A percentile compares a stretch with the other conserved stretches of the same genome.
phyloP scores from a whole-genome alignment of 371 early-diverging fungal species.

The Lichtheimia ornata region DNA sequence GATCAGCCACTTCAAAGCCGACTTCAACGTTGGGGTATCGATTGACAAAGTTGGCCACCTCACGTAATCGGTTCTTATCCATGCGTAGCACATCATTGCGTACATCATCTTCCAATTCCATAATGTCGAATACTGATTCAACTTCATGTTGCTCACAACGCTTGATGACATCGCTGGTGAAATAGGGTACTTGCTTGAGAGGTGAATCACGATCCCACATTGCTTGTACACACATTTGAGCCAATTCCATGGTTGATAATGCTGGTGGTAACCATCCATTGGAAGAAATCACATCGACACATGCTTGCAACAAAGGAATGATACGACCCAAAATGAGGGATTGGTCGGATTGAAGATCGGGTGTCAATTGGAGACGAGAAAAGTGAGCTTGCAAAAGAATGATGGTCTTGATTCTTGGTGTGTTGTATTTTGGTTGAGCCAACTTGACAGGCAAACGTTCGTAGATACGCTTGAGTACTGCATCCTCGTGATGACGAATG shows the following conservation, averaged over 20 bases:
- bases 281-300: constrained; percentile 93
- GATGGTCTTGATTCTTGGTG: constrained; percentile 89
- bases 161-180: constrained; percentile 70
- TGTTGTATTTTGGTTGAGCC: constrained; percentile 62
- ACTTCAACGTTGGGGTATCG: constrained; percentile 94
- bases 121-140: constrained; percentile 89
- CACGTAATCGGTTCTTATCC: constrained; percentile 65
- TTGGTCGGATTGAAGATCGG: constrained; percentile 92
- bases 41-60: constrained; percentile 89
- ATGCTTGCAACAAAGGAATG: constrained; percentile 88
- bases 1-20: constrained; percentile 66
- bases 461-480: constrained; percentile 74
- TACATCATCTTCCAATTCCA: constrained; percentile 90
- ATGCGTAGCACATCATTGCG: constrained; percentile 72
- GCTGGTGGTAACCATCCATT: constrained; percentile 92
- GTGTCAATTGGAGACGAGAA: constrained; percentile 84
- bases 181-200: constrained; percentile 90
- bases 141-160: constrained; percentile 68
- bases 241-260: constrained; percentile 91
- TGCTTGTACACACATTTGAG: constrained; percentile 97
- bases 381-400: constrained; percentile 95
- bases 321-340: constrained; percentile 65
- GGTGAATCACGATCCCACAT: constrained; percentile 93
- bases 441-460: constrained; percentile 82
- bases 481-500: constrained; percentile 92